Conservation (phyloP, 108 stramenopile genomes). For the Pseudonitzschia multiseries region DNA sequence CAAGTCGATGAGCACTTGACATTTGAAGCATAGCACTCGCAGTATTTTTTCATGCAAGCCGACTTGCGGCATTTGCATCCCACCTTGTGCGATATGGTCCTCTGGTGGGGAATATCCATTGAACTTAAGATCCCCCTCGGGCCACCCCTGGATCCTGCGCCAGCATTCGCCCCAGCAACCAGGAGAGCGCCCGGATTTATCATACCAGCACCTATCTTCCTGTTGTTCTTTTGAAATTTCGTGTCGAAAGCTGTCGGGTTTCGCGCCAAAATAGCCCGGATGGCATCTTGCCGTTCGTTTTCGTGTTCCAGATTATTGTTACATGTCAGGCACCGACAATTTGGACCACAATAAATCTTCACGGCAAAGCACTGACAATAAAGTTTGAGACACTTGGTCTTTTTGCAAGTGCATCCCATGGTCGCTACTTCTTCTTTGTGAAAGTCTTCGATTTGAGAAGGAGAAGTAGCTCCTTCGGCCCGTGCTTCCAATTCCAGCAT, state of each 20-base stretch:
- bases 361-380: slow-evolving; percentile 97
- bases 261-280: slow-evolving; percentile 72
- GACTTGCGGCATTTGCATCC: slow-evolving; percentile 96
- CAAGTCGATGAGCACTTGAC: slow-evolving; percentile 86
- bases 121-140: slow-evolving; percentile 3
- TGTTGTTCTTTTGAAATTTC: slow-evolving; percentile 65
- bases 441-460: slow-evolving; percentile 35
- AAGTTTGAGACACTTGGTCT: slow-evolving; percentile 94
- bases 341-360: slow-evolving; percentile 59
- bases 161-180: neutral
- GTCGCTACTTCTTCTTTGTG: slow-evolving; percentile 43
- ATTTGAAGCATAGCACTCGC: slow-evolving; percentile 91
- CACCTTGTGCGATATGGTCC: slow-evolving; percentile 74
- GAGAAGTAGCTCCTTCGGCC: slow-evolving; percentile 37
- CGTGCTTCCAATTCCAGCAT: slow-evolving; percentile 24
- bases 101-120: slow-evolving; percentile 15
- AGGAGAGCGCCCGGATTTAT: slow-evolving; percentile 2
- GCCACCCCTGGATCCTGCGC: slow-evolving; percentile 34
- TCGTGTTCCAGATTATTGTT: slow-evolving; percentile 63
- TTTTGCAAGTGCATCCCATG: slow-evolving; percentile 94
- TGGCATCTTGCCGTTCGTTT: slow-evolving; percentile 70
- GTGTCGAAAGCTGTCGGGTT: slow-evolving; percentile 91
- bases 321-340: slow-evolving; percentile 76
- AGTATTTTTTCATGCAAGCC: slow-evolving; percentile 94
- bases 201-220: neutral